A percentile compares a stretch with the other conserved stretches of the same genome.
These are phyloP conservation scores for Mucor lusitanicus DNA, from an alignment of 371 early-diverging fungal species.

Conservation along the genomic window DNA sequence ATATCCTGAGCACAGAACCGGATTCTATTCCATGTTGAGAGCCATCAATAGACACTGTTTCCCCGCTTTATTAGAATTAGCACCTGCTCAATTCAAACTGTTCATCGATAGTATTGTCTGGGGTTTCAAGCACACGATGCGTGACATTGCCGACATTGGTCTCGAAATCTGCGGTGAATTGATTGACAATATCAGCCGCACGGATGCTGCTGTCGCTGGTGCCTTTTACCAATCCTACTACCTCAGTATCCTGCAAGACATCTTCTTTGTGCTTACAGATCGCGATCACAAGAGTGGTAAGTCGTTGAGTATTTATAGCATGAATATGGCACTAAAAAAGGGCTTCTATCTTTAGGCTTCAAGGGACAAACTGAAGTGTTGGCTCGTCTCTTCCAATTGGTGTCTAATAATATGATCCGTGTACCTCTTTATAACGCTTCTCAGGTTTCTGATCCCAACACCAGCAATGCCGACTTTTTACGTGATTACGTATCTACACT, in stretches of 20 bases:
- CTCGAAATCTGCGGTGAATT: constrained; percentile 85
- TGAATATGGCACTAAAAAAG: neutral
- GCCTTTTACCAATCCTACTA: constrained; percentile 91
- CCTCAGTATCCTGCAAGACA: constrained; percentile 87
- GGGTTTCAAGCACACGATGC: constrained; percentile 99
- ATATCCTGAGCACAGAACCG: constrained; percentile 95
- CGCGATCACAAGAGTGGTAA: constrained; percentile 96
- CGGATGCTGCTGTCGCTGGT: constrained; percentile 79
- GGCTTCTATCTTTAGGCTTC: constrained; percentile 51
- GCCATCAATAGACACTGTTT: constrained; percentile 91
- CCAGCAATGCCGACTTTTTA: constrained; percentile 80
- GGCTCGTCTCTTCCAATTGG: constrained; percentile 85
- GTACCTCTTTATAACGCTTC: constrained; percentile 82
- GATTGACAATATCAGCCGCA: constrained; percentile 73
- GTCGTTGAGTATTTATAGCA: constrained; percentile 1
- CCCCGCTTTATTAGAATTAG: constrained; percentile 81
- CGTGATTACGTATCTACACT: constrained; percentile 80
- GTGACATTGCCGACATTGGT: constrained; percentile 94
- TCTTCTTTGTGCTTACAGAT: constrained; percentile 96
- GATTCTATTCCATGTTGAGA: constrained; percentile 89
- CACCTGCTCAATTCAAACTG: constrained; percentile 85
- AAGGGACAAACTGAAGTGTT: constrained; percentile 89
- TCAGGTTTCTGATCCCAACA: constrained; percentile 68
- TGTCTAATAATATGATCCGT: constrained; percentile 78
- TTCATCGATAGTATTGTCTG: constrained; percentile 93